Conservation (phyloP, 495 filamentous ascomycete species). For the Aspergillus carlsbadensis region DNA sequence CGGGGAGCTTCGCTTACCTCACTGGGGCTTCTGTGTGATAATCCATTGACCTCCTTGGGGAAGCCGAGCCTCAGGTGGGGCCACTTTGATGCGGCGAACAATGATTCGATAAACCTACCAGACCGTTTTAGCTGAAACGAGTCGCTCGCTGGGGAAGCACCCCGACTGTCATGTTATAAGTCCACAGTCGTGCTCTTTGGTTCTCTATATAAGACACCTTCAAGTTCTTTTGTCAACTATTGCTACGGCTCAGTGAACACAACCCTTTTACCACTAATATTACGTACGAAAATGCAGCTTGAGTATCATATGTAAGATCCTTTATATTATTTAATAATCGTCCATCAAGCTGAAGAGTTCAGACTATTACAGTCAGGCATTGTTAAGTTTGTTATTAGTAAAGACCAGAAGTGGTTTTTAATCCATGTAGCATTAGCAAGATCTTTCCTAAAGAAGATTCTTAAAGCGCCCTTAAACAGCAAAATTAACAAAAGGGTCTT, state of each 20-base stretch:
- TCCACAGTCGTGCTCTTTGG: background rate
- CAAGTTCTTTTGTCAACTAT: background rate
- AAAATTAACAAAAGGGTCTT: constrained; percentile 16
- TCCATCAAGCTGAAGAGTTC: background rate
- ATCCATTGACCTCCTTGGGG: background rate
- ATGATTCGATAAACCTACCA: background rate
- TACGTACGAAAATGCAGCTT: background rate
- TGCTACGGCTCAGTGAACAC: background rate
- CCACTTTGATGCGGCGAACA: background rate
- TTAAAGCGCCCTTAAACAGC: constrained; percentile 2
- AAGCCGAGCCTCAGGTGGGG: background rate
- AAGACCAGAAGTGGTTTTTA: background rate
- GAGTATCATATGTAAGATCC: background rate
- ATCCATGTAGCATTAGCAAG: background rate
- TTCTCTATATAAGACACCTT: background rate
- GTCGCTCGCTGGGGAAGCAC: background rate
- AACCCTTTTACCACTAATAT: background rate
- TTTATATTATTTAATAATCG: background rate
- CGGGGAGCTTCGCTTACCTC: no score
- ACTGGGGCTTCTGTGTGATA: no score
- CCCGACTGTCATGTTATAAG: background rate
- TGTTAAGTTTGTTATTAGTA: background rate
- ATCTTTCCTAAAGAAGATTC: background rate
- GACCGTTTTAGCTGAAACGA: background rate
- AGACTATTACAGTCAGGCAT: background rate